Base-by-base conservation (phyloP, 163 green algal species). In the Chlorella variabilis region DNA sequence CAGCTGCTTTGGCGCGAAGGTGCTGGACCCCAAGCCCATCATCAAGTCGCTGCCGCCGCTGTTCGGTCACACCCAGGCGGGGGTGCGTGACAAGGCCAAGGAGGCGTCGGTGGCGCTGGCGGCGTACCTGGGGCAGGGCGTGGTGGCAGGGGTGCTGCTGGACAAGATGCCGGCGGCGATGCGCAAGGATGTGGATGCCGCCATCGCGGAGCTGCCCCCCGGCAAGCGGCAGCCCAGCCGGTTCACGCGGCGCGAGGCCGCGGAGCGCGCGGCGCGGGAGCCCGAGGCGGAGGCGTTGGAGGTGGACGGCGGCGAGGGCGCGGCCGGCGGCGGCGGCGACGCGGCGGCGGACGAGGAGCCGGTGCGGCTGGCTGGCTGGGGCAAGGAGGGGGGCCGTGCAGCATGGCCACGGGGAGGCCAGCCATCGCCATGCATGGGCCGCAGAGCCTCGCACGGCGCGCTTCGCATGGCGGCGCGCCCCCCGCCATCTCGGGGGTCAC, bases 81-180 rank as follows among this genome's bases (percentile, higher is more conserved):
- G 96, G 41, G 92, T 97, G 6, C 81, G 96, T 13, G 90, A 93
- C n/a, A 93, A 91, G 61, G 91, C 91, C 71, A 99, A 99, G 84
- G 90, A 93, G 34, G 80, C 98, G 21, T 91, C 93, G 77, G 92
- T 97, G 78, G 80, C 83, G 90, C 56, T 84, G 31, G 63, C 61
- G 9, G 58, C 73, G 27, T 91, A 85, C 71, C 42, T 92, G 65
- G 90, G 90, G 34, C 34, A 68, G 36, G 56, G 73, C 20, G 73
- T 80, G 17, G 89, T 97, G 49, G 81, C 90, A 54, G 85, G 76
- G 7, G 78, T 90, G 31, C 79, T 98, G 54, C 88, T 96, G 58
- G 92, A 96, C 17, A 96, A 97, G 81, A 96, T 99, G 91, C 86
- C 92, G 4, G 95, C 98, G 31, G 92, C 89, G 3, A 97, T 97